Percentiles rank a stretch among this genome's conserved stretches.
These are phyloP conservation scores for Eucalyptus curtisii DNA, from an alignment of 345 rosid species.

Conservation along the genomic window DNA sequence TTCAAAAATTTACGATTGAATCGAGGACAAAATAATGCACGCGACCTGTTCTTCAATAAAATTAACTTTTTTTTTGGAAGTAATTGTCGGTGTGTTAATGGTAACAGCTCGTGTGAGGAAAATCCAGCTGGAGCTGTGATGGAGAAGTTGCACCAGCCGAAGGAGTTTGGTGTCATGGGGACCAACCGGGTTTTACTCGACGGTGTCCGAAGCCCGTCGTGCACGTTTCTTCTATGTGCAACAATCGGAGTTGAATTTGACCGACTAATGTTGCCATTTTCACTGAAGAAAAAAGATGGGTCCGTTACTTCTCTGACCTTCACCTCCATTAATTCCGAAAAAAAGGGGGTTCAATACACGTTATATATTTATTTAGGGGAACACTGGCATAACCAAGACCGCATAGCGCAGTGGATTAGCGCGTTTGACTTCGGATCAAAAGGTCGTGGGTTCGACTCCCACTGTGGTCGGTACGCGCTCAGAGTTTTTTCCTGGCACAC, in stretches of 20 bases:
- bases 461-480: conserved; percentile 1
- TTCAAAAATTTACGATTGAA: not conserved
- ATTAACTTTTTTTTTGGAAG: not conserved
- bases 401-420: conserved; percentile 56
- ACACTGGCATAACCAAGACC: not conserved
- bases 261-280: not conserved
- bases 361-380: not conserved
- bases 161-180: not conserved
- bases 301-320: not conserved
- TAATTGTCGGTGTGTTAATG: not conserved
- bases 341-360: too few relatives aligned
- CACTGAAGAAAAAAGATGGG: not conserved
- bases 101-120: too few relatives aligned
- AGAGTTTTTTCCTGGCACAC: not conserved
- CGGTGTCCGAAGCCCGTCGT: not conserved
- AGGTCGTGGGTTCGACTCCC: conserved; percentile 47
- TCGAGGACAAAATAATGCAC: not conserved
- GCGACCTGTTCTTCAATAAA: not conserved
- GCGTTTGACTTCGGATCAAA: conserved; percentile 43
- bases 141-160: not conserved
- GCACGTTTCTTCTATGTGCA: not conserved
- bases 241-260: not conserved
- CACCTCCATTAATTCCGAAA: not conserved
- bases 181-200: not conserved
- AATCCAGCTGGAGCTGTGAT: not conserved